A percentile compares a stretch with the other conserved stretches of the same genome.
Conservation (phyloP, 805 yeast species). For the Candida fluviatilis region DNA sequence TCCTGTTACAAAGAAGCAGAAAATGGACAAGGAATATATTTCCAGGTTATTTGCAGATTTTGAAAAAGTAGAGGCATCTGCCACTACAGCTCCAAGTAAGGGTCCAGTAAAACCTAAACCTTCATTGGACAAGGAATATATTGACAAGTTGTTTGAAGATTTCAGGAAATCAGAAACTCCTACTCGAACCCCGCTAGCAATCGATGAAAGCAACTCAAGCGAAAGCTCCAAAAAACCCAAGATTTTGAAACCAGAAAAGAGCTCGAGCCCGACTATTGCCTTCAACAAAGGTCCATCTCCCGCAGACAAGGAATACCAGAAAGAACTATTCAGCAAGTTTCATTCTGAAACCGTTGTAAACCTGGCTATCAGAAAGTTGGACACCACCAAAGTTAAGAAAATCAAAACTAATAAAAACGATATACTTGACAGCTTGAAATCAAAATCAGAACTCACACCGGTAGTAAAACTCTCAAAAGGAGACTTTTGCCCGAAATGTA, state of each 20-base stretch:
- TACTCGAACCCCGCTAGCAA: too few relatives aligned
- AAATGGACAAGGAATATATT: slow-evolving; percentile 9
- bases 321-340: background rate
- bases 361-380: background rate
- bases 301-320: background rate
- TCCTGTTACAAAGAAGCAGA: background rate
- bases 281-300: slow-evolving; percentile 9
- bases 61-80: slow-evolving; percentile 11
- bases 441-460: background rate
- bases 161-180: slow-evolving; percentile 10
- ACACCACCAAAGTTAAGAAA: background rate
- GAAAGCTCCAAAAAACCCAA: slow-evolving; percentile 5
- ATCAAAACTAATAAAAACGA: background rate
- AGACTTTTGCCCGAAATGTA: slow-evolving; percentile 25
- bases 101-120: slow-evolving; percentile 7
- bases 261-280: slow-evolving; percentile 1
- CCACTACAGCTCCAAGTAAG: slow-evolving; percentile 6
- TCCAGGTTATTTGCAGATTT: slow-evolving; percentile 15
- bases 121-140: slow-evolving; percentile 20
- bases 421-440: background rate
- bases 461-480: background rate
- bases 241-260: slow-evolving; percentile 1
- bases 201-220: too few relatives aligned
- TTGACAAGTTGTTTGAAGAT: slow-evolving; percentile 23
- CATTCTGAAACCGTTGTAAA: background rate